Evolutionary conservation across 2,329 filamentous ascomycete genomes (phyloP), one percentile per base, ranked within the genome.

Genomic region (Exophiala phaeomuriformis): DNA sequence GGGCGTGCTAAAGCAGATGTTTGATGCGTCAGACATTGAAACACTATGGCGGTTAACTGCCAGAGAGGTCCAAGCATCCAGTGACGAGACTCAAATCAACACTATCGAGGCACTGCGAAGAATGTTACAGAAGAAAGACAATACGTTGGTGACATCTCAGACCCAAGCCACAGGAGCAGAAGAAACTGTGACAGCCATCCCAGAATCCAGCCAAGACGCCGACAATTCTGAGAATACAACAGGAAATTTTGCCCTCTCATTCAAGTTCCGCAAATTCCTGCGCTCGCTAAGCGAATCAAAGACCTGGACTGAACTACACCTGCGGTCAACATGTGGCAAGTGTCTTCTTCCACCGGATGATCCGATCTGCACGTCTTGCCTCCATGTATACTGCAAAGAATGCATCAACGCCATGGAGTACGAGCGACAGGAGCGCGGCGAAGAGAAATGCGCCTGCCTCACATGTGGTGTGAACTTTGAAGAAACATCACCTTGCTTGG

Each of bases 361-460:
- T 0, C 69, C 75, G 0, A 64, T 70, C 6, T 66, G 78, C 31
- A 78, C 78, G 0, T 66, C 71, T 3, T 84, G 81, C 61, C 67
- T 70, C 10, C 81, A 84, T 55, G 64, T 82, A 3, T 80, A 79
- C 58, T 84, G 81, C 64, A 52, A 64, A 1, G 63, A 67, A 0
- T 84, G 81, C 58, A 66, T 79, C 5, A 60, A 63, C 1, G 59
- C 63, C 2, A 53, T 71, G 40, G 56, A 63, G 42, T n/a, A 67
- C 0, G 47, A 64, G 2, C 49, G 49, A 5, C 30, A 47, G 19
- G 42, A 39, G 19, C 47, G 36, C 3, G 55, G 50, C 10, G 39
- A 53, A 32, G 53, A 56, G 31, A 51, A 55, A 45, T 43, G 45
- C 2, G 41, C 56, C n/a, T 63, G 62, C 29, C 35, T 58, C 5